Evolutionary conservation across 192 early-diverging fungal genomes (phyloP), one percentile per base, ranked within the genome.

Genomic region (Podila minutissima): DNA sequence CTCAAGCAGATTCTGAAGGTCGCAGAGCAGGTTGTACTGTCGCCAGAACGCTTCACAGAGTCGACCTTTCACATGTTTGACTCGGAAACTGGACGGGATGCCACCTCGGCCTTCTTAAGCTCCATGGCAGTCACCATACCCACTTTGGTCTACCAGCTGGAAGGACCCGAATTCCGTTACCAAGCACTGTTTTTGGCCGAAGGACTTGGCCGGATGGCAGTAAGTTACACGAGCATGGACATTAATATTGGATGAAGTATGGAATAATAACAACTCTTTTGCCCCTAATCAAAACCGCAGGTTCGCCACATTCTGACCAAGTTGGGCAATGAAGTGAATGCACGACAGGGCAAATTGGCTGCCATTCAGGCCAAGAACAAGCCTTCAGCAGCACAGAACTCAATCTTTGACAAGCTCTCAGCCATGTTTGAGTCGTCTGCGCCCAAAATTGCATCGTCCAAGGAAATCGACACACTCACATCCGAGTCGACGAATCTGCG

Each of bases 271-370:
- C 12, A 46, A 46, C 15, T n/a, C 7, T 46, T 20, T 32, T 28
- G n/a, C 1, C 0, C 9, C 35, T 10, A 8, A 37, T 13, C 22
- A 22, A 29, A 29, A 4, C 5, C 20, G 5, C 51, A 81, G 77
- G 68, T 81, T 17, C 77, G 77, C 4, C 72, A 73, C 67, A 53
- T 81, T 41, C 41, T 81, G 66, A 81, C 71, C 2, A 81, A 81
- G 31, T 71, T 81, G 24, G 77, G 77, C 20, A 81, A 81, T 57
- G 77, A 71, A 24, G 66, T 81, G 17, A 66, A 73, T 48, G 17
- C 73, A 10, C 50, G 77, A 41, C 77, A 73, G 41, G 77, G 67
- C 2, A 58, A 59, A 7, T 35, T 81, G 11, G 29, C 60, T 7
- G 65, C 67, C 5, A 32, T 69, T 32, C 71, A 81, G 48, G 66